phyloP scores from a whole-genome alignment of 2,329 filamentous ascomycete species.

The Metarhizium album region DNA sequence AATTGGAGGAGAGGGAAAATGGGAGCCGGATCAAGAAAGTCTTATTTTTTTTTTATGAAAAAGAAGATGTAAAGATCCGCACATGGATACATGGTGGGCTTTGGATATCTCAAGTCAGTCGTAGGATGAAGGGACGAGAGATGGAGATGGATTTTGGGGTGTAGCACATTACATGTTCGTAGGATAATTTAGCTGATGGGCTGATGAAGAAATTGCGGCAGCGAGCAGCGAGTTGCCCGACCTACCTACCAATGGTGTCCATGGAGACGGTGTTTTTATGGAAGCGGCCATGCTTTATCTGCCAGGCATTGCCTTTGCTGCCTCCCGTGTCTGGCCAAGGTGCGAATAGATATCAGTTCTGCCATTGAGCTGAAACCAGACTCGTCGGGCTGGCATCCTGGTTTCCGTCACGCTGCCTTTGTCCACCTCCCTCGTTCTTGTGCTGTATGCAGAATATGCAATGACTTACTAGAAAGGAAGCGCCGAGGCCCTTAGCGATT shows the following conservation, averaged over 20 bases:
- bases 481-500: neutral
- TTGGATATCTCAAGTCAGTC: neutral
- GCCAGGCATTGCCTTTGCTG: no score
- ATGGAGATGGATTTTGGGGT: neutral
- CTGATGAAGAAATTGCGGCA: neutral
- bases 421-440: neutral
- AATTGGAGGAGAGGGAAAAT: neutral
- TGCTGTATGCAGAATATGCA: neutral
- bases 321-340: no score
- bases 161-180: neutral
- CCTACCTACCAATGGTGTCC: no score
- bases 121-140: neutral
- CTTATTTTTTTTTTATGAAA: no score
- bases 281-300: no score
- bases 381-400: no score
- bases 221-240: no score
- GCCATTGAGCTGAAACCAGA: no score
- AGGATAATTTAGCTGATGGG: neutral
- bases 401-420: neutral
- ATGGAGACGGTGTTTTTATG: no score
- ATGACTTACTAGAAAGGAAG: neutral
- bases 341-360: no score
- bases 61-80: neutral
- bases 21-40: no score
- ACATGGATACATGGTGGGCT: neutral